phyloP scores from a whole-genome alignment of 2,329 filamentous ascomycete species.

The Mycosphaerelloides madeirae region DNA sequence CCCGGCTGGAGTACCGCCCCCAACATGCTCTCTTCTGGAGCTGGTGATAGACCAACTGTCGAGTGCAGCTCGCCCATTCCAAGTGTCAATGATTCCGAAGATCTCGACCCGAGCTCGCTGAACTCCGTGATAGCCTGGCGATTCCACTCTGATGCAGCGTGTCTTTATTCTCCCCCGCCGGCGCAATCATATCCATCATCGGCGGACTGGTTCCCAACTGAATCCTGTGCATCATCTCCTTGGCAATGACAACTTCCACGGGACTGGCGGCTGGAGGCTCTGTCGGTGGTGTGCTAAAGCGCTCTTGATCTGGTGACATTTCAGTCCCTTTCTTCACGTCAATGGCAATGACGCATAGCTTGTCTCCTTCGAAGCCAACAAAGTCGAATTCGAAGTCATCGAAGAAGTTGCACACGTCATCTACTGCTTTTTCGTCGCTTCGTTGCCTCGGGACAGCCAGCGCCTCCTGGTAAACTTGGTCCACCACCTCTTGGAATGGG shows the following conservation, averaged over 20 bases:
- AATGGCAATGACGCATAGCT: slow-evolving; percentile 10
- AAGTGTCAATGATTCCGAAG: slow-evolving; percentile 3
- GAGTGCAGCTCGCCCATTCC: too few relatives aligned
- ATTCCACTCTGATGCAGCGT: slow-evolving; percentile 27
- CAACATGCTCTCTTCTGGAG: slow-evolving; percentile 20
- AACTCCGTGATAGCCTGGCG: slow-evolving; percentile 22
- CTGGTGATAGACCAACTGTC: slow-evolving; percentile 14
- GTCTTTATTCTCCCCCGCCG: slow-evolving; percentile 25
- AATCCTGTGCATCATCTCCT: slow-evolving; percentile 17
- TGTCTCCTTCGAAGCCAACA: slow-evolving; percentile 23
- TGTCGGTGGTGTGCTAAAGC: slow-evolving; percentile 24
- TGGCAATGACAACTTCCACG: slow-evolving; percentile 23
- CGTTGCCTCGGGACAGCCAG: slow-evolving; percentile 25
- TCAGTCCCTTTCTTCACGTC: slow-evolving; percentile 17
- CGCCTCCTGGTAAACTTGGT: slow-evolving; percentile 27
- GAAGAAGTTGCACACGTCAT: slow-evolving; percentile 42
- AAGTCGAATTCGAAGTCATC: slow-evolving; percentile 36
- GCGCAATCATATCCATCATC: slow-evolving; percentile 5
- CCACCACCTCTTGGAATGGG: slow-evolving; percentile 34
- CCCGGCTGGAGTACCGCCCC: slow-evolving; percentile 10
- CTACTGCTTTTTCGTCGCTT: slow-evolving; percentile 34
- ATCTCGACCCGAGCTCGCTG: slow-evolving; percentile 8
- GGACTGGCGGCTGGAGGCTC: slow-evolving; percentile 17
- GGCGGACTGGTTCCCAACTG: neutral
- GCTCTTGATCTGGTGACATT: slow-evolving; percentile 10